Base-by-base conservation (phyloP, 2,329 filamentous ascomycete species). In the Stagonosporopsis cucurbitacearum region DNA sequence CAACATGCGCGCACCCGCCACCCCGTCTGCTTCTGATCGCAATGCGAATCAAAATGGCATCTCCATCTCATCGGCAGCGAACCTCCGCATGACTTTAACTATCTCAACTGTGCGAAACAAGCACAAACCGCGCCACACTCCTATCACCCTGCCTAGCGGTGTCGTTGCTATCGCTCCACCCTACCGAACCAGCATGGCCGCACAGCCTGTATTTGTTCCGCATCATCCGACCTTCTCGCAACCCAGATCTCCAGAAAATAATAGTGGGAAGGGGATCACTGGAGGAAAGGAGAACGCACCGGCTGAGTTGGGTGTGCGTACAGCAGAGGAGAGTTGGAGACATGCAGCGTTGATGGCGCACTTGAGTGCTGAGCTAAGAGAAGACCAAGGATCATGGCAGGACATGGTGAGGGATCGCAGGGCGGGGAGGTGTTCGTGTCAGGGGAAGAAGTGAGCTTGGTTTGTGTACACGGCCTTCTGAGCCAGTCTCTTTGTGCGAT, bases 321-420 rank as follows among this genome's bases (percentile, higher is more conserved):
- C 11, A 19, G 17, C 22, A 3, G 35, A 40, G 19, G 28, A n/a
- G 6, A 33, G 12, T 5, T 2, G 12, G 6, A 19, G 28, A 35
- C 35, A 45, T 9, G 49, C 41, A 41, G 42, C 50, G 15, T 36
- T 53, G 8, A 32, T 49, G 12, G 33, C 26, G 25, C 45, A 43
- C 12, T 19, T 39, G 3, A 33, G 12, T 3, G 32, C 39, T 17
- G 44, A 48, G 37, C 6, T 37, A 30, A 36, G 44, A 8, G 45
- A 54, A n/a, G 23, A 43, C 6, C 15, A 19, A 5, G 32, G 39
- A 2, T 19, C 15, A 4, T 44, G 30, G 23, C 39, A 22, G 32
- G 19, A 35, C 22, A 37, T 40, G 25, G 33, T 15, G 11, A 37
- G 22, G 11, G 39, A 28, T 2, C 35, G 39, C 17, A 20, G 15